A percentile compares a stretch with the other conserved stretches of the same genome.
These are phyloP conservation scores for Neopestalotiopsis sp. DNA, from an alignment of 2,329 filamentous ascomycete genomes.

Conservation along the genomic window DNA sequence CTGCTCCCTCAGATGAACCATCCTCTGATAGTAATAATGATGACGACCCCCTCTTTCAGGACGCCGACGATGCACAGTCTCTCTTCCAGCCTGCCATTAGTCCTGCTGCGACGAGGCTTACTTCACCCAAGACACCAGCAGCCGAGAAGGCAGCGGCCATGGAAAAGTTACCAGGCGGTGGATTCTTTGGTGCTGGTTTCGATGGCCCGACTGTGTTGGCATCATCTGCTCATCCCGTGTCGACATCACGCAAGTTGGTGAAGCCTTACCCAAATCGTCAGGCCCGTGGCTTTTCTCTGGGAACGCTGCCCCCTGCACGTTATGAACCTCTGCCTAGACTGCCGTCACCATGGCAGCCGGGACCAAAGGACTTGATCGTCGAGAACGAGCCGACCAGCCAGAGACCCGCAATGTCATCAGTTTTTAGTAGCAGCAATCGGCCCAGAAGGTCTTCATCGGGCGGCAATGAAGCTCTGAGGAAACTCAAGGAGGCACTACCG, in stretches of 20 bases:
- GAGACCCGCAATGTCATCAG: constrained; percentile 48
- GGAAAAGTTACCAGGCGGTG: constrained; percentile 45
- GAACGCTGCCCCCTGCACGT: constrained; percentile 31
- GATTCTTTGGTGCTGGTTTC: constrained; percentile 41
- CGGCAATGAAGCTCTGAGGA: constrained; percentile 62
- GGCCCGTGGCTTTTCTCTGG: constrained; percentile 34
- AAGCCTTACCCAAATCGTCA: constrained; percentile 26
- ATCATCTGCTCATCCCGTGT: constrained; percentile 3
- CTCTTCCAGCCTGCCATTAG: constrained; percentile 66
- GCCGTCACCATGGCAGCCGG: constrained; percentile 47
- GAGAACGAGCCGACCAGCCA: constrained; percentile 32
- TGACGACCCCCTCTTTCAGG: constrained; percentile 47
- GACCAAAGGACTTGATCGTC: constrained; percentile 44
- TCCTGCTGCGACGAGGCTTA: constrained; percentile 59
- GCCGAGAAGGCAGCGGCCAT: constrained; percentile 63
- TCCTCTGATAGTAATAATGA: constrained; percentile 34
- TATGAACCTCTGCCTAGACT: constrained; percentile 26
- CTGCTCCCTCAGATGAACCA: constrained; percentile 30
- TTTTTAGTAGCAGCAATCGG: constrained; percentile 50
- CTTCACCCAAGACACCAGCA: constrained; percentile 59
- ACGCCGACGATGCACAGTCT: constrained; percentile 63
- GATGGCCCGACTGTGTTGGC: constrained; percentile 36
- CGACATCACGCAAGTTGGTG: constrained; percentile 16
- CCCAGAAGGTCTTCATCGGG: constrained; percentile 59
- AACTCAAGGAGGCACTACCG: constrained; percentile 61